Evolutionary conservation across 1,284 basidiomycete genomes (phyloP).

Genomic region (Naganishia cerealis): DNA sequence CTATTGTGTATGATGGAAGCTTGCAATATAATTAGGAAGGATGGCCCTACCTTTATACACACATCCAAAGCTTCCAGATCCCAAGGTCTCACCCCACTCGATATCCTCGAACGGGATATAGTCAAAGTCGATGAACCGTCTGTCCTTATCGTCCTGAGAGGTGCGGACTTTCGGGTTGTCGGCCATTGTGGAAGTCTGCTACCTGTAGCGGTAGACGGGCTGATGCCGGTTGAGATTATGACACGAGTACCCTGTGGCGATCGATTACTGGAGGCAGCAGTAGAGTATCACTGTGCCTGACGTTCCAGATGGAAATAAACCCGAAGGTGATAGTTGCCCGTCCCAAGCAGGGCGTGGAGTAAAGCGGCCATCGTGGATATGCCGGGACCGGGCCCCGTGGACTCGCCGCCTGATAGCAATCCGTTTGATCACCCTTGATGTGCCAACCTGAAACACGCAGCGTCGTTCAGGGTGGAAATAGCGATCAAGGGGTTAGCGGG

Average conservation of each 20-base stretch:
- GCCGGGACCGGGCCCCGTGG: no score
- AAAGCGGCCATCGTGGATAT: no score
- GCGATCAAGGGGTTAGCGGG: no score
- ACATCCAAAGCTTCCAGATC: constrained; percentile 86
- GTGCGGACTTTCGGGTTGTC: not conserved
- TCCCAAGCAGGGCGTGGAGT: no score
- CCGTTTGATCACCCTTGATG: no score
- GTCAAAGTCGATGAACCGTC: constrained; percentile 24
- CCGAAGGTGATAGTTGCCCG: no score
- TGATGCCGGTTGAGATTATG: not conserved
- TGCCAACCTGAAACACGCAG: no score
- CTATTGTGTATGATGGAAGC: not conserved
- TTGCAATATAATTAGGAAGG: not conserved
- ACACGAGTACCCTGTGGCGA: not conserved
- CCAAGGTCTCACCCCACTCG: constrained; percentile 76
- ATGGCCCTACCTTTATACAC: constrained; percentile 76
- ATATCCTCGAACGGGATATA: constrained; percentile 71
- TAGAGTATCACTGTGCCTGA: no score
- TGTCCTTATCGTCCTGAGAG: not conserved
- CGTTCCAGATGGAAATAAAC: no score
- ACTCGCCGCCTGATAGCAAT: no score
- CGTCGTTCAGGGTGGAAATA: no score
- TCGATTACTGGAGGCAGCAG: no score
- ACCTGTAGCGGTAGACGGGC: not conserved
- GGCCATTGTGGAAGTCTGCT: not conserved